These are phyloP conservation scores for Penicillium argentinense DNA, from an alignment of 495 filamentous ascomycete species.

Conservation along the genomic window DNA sequence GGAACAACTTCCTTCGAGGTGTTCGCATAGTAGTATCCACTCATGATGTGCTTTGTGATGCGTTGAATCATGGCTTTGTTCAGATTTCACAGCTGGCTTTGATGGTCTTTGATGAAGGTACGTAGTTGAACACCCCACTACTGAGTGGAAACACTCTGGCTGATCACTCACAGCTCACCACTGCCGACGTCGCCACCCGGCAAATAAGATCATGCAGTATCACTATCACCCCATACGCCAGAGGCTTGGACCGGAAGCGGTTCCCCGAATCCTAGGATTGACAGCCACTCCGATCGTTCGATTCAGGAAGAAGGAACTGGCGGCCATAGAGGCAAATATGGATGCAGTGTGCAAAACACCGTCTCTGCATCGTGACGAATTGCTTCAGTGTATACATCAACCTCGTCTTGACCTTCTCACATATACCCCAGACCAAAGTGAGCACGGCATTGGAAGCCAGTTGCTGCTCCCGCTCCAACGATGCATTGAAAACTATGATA, in stretches of 20 bases:
- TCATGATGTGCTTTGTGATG: slow-evolving; percentile 74
- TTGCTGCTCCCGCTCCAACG: slow-evolving; percentile 18
- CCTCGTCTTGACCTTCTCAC: slow-evolving; percentile 57
- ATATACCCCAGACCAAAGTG: slow-evolving; percentile 33
- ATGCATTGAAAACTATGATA: slow-evolving; percentile 35
- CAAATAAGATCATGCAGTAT: slow-evolving; percentile 74
- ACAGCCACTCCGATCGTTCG: slow-evolving; percentile 79
- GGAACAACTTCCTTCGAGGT: slow-evolving; percentile 70
- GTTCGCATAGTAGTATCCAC: slow-evolving; percentile 77
- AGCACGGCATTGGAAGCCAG: slow-evolving; percentile 7
- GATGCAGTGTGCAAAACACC: slow-evolving; percentile 73
- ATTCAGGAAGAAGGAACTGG: slow-evolving; percentile 29
- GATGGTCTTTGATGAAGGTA: slow-evolving; percentile 90
- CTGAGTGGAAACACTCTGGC: too few relatives aligned
- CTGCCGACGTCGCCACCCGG: slow-evolving; percentile 53
- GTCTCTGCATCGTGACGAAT: slow-evolving; percentile 65
- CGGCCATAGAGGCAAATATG: slow-evolving; percentile 69
- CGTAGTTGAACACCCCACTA: too few relatives aligned
- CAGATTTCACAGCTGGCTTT: slow-evolving; percentile 63
- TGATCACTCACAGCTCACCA: slow-evolving; percentile 23
- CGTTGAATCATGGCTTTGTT: slow-evolving; percentile 79
- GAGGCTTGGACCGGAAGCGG: slow-evolving; percentile 27
- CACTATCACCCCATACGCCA: slow-evolving; percentile 61
- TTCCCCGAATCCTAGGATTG: slow-evolving; percentile 79
- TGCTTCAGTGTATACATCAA: slow-evolving; percentile 64